A percentile compares a stretch with the other conserved stretches of the same genome.
Conservation (phyloP, 768 basidiomycete species). For the Porphyrellus cyaneotinctus region DNA sequence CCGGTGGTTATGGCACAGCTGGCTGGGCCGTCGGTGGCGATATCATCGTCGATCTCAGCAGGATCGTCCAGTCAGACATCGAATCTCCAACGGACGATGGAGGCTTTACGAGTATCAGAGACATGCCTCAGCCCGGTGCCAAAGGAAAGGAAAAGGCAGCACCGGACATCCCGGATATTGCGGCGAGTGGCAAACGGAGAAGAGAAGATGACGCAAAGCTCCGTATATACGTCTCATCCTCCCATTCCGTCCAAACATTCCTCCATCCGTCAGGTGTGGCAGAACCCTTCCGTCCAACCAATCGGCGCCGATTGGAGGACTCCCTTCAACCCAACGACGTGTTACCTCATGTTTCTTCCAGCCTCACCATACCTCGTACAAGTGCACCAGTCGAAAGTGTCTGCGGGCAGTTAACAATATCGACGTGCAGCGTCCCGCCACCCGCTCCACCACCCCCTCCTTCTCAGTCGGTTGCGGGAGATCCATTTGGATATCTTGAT, state of each 20-base stretch:
- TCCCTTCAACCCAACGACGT: neutral
- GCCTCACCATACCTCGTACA: neutral
- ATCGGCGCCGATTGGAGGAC: slow-evolving; percentile 18
- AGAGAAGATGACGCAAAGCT: slow-evolving; percentile 52
- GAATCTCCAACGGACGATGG: slow-evolving; percentile 53
- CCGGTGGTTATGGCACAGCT: slow-evolving; percentile 88
- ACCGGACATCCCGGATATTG: slow-evolving; percentile 4
- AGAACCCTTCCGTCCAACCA: slow-evolving; percentile 18
- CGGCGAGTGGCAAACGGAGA: slow-evolving; percentile 45
- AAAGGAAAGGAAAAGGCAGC: slow-evolving; percentile 49
- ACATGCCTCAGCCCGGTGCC: slow-evolving; percentile 47
- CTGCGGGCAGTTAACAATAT: neutral
- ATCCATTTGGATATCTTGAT: slow-evolving; percentile 62
- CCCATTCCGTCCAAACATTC: slow-evolving; percentile 49
- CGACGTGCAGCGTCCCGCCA: neutral
- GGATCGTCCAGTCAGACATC: slow-evolving; percentile 63
- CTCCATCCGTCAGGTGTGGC: slow-evolving; percentile 27
- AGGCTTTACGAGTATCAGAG: slow-evolving; percentile 57
- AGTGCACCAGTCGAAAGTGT: neutral
- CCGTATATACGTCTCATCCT: slow-evolving; percentile 53
- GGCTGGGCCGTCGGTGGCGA: slow-evolving; percentile 89
- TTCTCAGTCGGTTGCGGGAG: slow-evolving; percentile 30
- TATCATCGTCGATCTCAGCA: slow-evolving; percentile 76
- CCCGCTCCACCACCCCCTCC: slow-evolving; percentile 1
- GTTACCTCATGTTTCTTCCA: neutral